These are phyloP conservation scores for Alternaria conjuncta DNA, from an alignment of 2,329 filamentous ascomycete genomes.

Conservation along the genomic window DNA sequence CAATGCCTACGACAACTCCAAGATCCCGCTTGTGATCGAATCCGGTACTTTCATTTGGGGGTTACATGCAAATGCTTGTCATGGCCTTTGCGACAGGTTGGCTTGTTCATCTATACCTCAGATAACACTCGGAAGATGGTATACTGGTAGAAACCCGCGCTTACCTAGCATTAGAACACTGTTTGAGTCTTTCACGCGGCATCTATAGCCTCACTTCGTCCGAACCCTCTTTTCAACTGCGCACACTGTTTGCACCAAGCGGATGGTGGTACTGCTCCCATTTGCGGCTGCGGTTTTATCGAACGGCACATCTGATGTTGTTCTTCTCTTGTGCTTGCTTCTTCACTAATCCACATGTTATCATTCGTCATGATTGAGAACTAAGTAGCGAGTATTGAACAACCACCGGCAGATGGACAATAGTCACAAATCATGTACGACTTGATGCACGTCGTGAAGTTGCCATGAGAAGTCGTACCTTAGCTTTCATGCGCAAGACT, in stretches of 20 bases:
- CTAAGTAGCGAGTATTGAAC: background rate
- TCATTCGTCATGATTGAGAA: background rate
- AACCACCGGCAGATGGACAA: background rate
- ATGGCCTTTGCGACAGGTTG: background rate
- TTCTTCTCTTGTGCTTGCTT: background rate
- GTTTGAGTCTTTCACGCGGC: background rate
- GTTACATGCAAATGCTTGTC: background rate
- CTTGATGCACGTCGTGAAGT: background rate
- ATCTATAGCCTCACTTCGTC: background rate
- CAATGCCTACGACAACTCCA: background rate
- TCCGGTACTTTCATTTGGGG: background rate
- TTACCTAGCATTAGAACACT: background rate
- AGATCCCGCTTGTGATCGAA: background rate
- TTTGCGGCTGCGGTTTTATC: background rate
- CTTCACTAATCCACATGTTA: background rate
- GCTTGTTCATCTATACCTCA: background rate
- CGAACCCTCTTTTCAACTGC: background rate
- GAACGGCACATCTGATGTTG: background rate
- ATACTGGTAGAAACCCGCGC: background rate
- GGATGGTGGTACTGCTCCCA: background rate
- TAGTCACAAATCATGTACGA: background rate
- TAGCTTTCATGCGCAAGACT: background rate
- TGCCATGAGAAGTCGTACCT: background rate
- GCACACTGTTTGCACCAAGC: background rate
- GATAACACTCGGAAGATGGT: background rate